phyloP scores from a whole-genome alignment of 1,284 basidiomycete species.

The Bjerkandera adusta region DNA sequence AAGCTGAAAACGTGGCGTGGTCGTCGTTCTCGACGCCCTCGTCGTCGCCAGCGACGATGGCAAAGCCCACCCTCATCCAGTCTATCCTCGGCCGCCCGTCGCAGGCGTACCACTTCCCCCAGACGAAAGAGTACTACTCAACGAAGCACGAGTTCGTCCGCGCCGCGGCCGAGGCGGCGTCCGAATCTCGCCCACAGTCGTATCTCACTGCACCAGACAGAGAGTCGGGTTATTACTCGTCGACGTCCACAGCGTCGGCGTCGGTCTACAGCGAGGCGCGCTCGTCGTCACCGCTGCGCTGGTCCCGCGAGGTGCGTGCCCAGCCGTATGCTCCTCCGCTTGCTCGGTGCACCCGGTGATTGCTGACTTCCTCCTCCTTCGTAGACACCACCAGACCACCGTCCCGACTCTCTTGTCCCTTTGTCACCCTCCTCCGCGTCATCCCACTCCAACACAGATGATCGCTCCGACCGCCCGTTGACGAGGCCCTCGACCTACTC shows the following conservation, averaged over 20 bases:
- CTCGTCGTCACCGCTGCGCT: constrained; percentile 2
- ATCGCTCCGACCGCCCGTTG: constrained; percentile 10
- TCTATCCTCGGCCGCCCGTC: constrained; percentile 54
- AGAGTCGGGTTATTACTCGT: constrained; percentile 26
- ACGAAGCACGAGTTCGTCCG: constrained; percentile 38
- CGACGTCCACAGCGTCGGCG: constrained; percentile 32
- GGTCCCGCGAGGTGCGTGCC: constrained; percentile 11
- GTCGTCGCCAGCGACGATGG: constrained; percentile 32
- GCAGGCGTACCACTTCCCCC: constrained; percentile 48
- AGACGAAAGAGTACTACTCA: constrained; percentile 48
- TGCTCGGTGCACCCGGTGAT: constrained; percentile 8
- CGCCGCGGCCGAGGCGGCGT: constrained; percentile 16
- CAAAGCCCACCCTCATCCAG: constrained; percentile 59
- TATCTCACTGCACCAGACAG: constrained; percentile 11
- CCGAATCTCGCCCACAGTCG: constrained; percentile 8
- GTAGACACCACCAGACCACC: constrained; percentile 4
- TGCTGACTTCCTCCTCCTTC: constrained; percentile 2
- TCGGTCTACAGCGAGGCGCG: constrained; percentile 8
- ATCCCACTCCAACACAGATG: constrained; percentile 21
- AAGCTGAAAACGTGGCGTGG: constrained; percentile 18
- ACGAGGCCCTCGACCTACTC: constrained; percentile 11
- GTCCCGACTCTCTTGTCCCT: constrained; percentile 19
- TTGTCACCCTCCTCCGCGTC: constrained; percentile 28
- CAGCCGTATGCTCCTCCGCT: constrained; percentile 8
- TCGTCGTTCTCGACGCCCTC: constrained; percentile 15